Percentiles rank a stretch among this genome's conserved stretches.
Conservation (phyloP, 139 green algal species). For the Coelastrella sp. region DNA sequence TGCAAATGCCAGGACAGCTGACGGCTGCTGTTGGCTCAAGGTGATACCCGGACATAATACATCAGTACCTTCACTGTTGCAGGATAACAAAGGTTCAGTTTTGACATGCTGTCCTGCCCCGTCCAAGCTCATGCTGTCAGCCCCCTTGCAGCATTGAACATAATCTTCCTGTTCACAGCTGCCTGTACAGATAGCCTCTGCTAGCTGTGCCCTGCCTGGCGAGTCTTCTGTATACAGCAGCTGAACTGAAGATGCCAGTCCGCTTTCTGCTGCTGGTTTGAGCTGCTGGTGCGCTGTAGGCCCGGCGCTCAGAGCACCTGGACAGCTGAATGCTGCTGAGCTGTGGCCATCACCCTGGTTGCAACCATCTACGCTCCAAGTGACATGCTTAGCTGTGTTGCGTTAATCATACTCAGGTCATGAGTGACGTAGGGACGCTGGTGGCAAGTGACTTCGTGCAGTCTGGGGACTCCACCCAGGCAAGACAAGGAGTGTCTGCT, state of each 20-base stretch:
- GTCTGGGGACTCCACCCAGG: too few species aligned
- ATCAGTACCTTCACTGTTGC: too few species aligned
- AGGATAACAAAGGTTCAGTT: too few species aligned
- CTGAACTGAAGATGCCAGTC: too few species aligned
- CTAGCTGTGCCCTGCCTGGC: background rate
- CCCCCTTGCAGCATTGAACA: too few species aligned
- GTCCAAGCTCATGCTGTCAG: background rate
- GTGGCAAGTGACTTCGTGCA: too few species aligned
- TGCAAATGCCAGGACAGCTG: background rate
- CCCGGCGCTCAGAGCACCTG: background rate
- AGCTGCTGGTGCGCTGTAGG: background rate
- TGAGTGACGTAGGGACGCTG: too few species aligned
- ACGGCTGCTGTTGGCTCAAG: background rate
- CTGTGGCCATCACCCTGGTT: background rate
- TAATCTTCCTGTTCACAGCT: background rate
- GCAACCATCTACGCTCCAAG: background rate
- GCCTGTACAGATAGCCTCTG: background rate
- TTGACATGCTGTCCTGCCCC: background rate
- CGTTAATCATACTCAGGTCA: background rate
- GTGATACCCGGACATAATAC: too few species aligned
- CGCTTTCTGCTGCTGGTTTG: background rate
- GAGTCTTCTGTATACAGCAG: too few species aligned
- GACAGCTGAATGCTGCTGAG: background rate
- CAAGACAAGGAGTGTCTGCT: too few species aligned
- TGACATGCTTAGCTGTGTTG: background rate